Base-by-base conservation (phyloP, 2,329 filamentous ascomycete genomes). In the Biscogniauxia sp. region DNA sequence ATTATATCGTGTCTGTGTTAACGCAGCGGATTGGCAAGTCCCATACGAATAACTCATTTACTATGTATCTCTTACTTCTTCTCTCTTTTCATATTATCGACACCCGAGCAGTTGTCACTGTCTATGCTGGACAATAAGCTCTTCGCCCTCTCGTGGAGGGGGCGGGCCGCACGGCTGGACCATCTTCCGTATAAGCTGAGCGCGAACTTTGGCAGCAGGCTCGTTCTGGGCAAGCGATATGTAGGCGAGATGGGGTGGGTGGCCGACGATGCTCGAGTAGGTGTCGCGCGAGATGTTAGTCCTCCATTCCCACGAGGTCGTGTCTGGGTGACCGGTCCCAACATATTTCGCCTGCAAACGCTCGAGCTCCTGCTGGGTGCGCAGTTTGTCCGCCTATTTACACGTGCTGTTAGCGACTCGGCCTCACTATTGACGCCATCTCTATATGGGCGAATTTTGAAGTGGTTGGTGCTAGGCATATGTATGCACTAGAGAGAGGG, bases 341-440 rank as follows among this genome's bases (percentile, higher is more conserved):
- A 99, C 84, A 81, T 95, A 97, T 72, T 96, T 96, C 72, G 93
- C 89, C 79, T 99, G 95, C 19, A 98, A 90, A 66, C 93, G 89
- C 79, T 99, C 95, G 74, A 99, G 93, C 77, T 99, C 95, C 78
- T 99, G 95, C 70, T 97, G 92, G 9, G 92, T 95, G 74, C 95
- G 93, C 67, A 99, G 90, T 80, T 99, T 99, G 81, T 99, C 95
- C 77, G 95, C 95, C 95, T 88, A 58, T 54, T 52, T 11, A 13
- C 20, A 20, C 52, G 37, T 20, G 26, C 53, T 58, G 50, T 60
- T 61, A 62, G 58, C 54, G 51, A 45, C 37, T n/a, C n/a, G 37
- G 13, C 37, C n/a, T n/a, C 13, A 37, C 32, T 37, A 7, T 23
- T 23, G 23, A 23, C 23, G 32, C 9, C 2, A 37, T 37, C 32